Base-by-base conservation (phyloP, 1,139 yeast species). In the Candida sanyaensis region DNA sequence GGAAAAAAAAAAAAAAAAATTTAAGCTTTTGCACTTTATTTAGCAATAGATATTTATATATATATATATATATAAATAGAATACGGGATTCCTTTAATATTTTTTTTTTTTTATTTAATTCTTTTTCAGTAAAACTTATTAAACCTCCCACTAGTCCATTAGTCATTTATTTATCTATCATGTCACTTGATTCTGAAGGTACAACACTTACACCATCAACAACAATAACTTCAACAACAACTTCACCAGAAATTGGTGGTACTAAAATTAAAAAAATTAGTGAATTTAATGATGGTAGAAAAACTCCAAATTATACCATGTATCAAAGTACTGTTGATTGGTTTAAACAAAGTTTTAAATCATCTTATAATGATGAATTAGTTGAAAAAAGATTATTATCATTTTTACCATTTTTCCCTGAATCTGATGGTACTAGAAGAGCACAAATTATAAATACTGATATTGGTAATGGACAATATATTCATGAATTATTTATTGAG, bases 321-420 rank as follows among this genome's bases (percentile, higher is more conserved):
- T 50, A 54, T 6, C 56, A 60, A 21, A 73, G 79, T 6, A 60
- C 71, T 42, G 53, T 50, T 23, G 79, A 75, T 55, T 75, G 78
- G 78, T 52, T 65, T 41, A 66, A 61, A 39, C 78, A 74, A 17
- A 50, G 64, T 9, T 61, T 63, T 52, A 44, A 53, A 12, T 51
- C 56, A 5, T 48, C 54, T 7, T 64, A 61, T 47, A 48, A 65
- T 6, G 76, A 73, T 55, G 55, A 52, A 26, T 50, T 50, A 10
- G 75, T 65, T 3, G 80, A 75, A 49, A 45, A 52, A 8, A 59
- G 61, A n/a, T 56, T 75, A 17, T 64, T 75, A 41, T 74, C 83
- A 7, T 60, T 68, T 33, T 64, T 86, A 12, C 83, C 89, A 1
- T 84, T 85, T 59, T 83, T 66, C 60, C 88, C 92, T 0, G 65